Base-by-base conservation (phyloP, 75 land plant species). In the Gnetum montanum region DNA sequence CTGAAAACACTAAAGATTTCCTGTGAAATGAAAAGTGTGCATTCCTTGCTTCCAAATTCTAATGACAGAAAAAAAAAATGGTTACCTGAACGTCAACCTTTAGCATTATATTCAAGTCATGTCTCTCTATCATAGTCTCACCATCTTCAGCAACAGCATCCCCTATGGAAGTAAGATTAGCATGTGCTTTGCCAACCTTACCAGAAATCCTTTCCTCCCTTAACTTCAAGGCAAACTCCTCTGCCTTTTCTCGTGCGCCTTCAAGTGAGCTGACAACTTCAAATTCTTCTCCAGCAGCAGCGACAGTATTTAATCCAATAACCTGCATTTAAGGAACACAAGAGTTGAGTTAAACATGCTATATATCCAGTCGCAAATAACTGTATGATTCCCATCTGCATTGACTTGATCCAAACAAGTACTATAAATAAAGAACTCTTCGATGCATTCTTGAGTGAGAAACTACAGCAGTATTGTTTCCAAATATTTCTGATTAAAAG, bases 71-170 rank as follows among this genome's bases (percentile, higher is more conserved):
- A 36, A 48, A 31, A 60, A 40, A 34, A n/a, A 36, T 60, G 43
- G n/a, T n/a, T 88, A 95, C 99, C 99, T 95, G 99, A 49, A 92
- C 77, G 70, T 95, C 99, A 67, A 86, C 99, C 64, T 86, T 95
- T 65, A 95, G 7, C 22, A 95, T 59, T 33, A 95, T 57, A 72
- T 95, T 95, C 1, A 95, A 69, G 68, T 90, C 89, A 63, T 86
- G 99, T 62, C 76, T 64, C 51, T 95, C 97, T 28, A 84, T 57
- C 24, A 88, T 97, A 60, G 79, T 49, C 15, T 66, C 78, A 36
- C 74, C 73, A 40, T 87, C 88, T 31, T 71, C 35, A 31, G 89
- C 77, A 45, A 90, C 85, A 43, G 97, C 83, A 64, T 75, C 74
- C 23, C 93, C 97, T 61, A 95, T 68, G 25, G 92, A 78, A 46